Conservation (phyloP, 1,284 basidiomycete genomes). For the Papiliotrema fonsecae region DNA sequence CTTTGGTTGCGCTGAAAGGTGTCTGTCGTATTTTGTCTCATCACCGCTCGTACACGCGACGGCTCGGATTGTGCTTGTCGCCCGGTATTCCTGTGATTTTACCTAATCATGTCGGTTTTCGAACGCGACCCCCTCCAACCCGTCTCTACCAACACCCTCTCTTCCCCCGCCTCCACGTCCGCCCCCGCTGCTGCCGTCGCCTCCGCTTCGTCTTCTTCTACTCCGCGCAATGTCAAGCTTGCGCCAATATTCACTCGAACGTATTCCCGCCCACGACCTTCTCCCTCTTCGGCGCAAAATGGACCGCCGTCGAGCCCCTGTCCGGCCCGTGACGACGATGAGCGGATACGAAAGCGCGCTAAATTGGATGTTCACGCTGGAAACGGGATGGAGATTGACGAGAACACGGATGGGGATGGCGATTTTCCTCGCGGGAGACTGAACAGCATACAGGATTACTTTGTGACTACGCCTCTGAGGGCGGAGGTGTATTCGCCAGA, state of each 20-base stretch:
- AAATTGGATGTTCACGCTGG: conserved; percentile 1
- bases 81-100: too few species aligned
- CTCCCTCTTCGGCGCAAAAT: not conserved
- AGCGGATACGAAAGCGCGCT: conserved; percentile 15
- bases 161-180: not conserved
- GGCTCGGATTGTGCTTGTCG: too few species aligned
- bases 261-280: conserved; percentile 3
- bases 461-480: conserved; percentile 5
- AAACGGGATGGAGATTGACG: not conserved
- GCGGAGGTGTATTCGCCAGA: not conserved
- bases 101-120: too few species aligned
- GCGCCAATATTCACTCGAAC: conserved; percentile 21
- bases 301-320: conserved; percentile 3
- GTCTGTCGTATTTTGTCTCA: not conserved
- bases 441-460: conserved; percentile 21
- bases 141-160: not conserved
- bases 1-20: not conserved
- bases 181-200: conserved; percentile 2
- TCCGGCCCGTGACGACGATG: not conserved
- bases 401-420: not conserved
- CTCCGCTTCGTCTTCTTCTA: not conserved
- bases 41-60: not conserved
- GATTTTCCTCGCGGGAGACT: conserved; percentile 1
- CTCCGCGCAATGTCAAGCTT: conserved; percentile 11
- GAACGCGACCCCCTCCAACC: too few species aligned